Evolutionary conservation across 2,329 filamentous ascomycete species (phyloP).

Genomic region (Passalora sequoiae): DNA sequence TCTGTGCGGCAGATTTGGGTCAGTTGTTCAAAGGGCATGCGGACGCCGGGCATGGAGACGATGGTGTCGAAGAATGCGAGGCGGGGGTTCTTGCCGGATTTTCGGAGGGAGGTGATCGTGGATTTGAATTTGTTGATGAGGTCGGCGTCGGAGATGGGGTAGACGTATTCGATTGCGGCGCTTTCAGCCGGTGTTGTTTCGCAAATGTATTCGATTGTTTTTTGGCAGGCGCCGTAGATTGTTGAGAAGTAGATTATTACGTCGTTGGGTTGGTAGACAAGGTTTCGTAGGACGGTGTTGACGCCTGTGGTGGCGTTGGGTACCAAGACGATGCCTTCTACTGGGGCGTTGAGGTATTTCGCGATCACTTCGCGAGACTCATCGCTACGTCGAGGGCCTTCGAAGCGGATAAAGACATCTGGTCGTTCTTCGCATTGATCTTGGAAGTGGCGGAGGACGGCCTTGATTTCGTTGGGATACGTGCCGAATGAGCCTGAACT

Average conservation of each 20-base stretch:
- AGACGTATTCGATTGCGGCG: slow-evolving; percentile 56
- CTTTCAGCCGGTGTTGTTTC: slow-evolving; percentile 56
- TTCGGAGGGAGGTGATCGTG: slow-evolving; percentile 50
- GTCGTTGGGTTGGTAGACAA: slow-evolving; percentile 65
- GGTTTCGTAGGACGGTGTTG: slow-evolving; percentile 73
- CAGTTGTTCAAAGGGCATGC: slow-evolving; percentile 71
- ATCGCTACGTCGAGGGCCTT: slow-evolving; percentile 59
- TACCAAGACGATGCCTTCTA: slow-evolving; percentile 62
- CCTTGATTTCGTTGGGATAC: slow-evolving; percentile 59
- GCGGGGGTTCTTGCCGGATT: slow-evolving; percentile 57
- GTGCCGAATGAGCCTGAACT: slow-evolving; percentile 70
- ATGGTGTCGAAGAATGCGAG: slow-evolving; percentile 76
- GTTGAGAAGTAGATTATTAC: slow-evolving; percentile 74
- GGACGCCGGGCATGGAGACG: slow-evolving; percentile 69
- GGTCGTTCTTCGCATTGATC: slow-evolving; percentile 62
- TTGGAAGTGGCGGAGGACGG: slow-evolving; percentile 60
- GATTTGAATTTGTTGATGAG: slow-evolving; percentile 58
- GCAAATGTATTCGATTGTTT: slow-evolving; percentile 65
- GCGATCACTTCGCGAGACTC: slow-evolving; percentile 61
- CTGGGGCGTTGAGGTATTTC: slow-evolving; percentile 59
- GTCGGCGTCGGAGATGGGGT: slow-evolving; percentile 65
- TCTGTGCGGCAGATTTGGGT: slow-evolving; percentile 59
- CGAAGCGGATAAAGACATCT: slow-evolving; percentile 70
- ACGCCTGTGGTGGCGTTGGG: slow-evolving; percentile 73
- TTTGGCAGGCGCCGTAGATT: slow-evolving; percentile 72